Conservation (phyloP, 495 filamentous ascomycete genomes). For the Clohesyomyces aquaticus region DNA sequence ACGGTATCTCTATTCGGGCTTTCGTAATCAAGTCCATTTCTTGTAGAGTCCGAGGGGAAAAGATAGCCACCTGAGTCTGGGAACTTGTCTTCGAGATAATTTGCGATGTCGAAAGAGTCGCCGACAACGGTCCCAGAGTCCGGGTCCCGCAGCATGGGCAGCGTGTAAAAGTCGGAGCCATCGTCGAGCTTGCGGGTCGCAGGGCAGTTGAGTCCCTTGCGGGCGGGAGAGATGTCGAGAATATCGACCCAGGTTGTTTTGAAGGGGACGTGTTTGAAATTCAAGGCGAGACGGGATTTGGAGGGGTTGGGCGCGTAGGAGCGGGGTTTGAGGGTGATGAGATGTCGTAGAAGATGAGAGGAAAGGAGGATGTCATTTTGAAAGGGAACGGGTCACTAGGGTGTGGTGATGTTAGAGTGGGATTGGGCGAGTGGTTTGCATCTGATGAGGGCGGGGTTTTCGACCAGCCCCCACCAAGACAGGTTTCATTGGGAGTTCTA, state of each 20-base stretch:
- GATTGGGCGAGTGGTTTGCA: too few relatives aligned
- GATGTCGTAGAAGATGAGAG: slow-evolving; percentile 63
- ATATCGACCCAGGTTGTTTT: slow-evolving; percentile 58
- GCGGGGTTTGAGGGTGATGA: slow-evolving; percentile 46
- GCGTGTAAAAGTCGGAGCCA: slow-evolving; percentile 61
- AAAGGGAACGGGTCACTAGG: slow-evolving; percentile 4
- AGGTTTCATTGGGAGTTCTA: too few relatives aligned
- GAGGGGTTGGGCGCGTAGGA: slow-evolving; percentile 61
- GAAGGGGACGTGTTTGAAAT: slow-evolving; percentile 61
- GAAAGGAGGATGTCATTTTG: slow-evolving; percentile 38
- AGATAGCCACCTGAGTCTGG: slow-evolving; percentile 48
- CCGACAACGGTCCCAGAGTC: slow-evolving; percentile 52
- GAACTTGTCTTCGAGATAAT: slow-evolving; percentile 58
- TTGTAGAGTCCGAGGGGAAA: slow-evolving; percentile 43
- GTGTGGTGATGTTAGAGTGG: slow-evolving; percentile 12
- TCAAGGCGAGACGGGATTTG: slow-evolving; percentile 63
- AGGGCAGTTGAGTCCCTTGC: slow-evolving; percentile 51
- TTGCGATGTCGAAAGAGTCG: slow-evolving; percentile 66
- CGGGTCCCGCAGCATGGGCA: slow-evolving; percentile 60
- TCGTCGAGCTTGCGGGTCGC: slow-evolving; percentile 59
- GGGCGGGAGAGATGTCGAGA: slow-evolving; percentile 54
- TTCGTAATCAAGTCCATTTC: slow-evolving; percentile 28
- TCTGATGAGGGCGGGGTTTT: too few relatives aligned
- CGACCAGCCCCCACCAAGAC: too few relatives aligned
- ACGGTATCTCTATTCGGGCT: slow-evolving; percentile 32